phyloP scores from a whole-genome alignment of 164 flowering plant species.

The Aristolochia fimbriata region DNA sequence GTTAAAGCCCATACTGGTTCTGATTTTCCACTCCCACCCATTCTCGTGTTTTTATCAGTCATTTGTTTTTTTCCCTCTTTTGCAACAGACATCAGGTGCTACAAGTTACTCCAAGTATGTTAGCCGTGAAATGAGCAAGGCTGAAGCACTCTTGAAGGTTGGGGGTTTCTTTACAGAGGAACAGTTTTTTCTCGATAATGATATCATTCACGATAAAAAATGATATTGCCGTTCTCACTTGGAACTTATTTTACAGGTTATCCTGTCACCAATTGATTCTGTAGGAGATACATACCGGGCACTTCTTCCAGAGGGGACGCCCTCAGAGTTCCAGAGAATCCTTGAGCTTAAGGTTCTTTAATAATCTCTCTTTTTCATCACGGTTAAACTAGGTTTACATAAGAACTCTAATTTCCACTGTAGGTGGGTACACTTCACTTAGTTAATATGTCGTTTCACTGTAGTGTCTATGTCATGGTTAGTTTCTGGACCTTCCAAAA shows the following conservation, averaged over 20 bases:
- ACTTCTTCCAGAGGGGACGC: conserved; percentile 91
- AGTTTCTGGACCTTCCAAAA: too few species aligned
- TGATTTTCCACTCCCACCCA: not conserved
- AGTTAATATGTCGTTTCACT: too few species aligned
- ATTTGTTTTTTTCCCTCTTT: not conserved
- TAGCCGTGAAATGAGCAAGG: conserved; percentile 98
- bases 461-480: too few species aligned
- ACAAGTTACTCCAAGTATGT: conserved; percentile 75
- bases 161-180: conserved; percentile 5
- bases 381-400: not conserved
- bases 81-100: too few species aligned
- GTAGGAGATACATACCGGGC: conserved; percentile 94
- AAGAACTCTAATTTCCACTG: not conserved
- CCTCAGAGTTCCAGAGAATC: conserved; percentile 82
- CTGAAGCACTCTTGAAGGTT: conserved; percentile 95
- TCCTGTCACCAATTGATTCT: conserved; percentile 86
- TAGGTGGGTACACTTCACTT: too few species aligned
- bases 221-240: conserved; percentile 2
- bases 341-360: conserved; percentile 79
- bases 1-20: not conserved
- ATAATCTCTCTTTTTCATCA: not conserved
- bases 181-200: not conserved
- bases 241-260: conserved; percentile 43
- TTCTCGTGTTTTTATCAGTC: too few species aligned
- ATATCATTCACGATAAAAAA: not conserved